Conservation (phyloP, 2,329 filamentous ascomycete species). For the Cladosporium sp. region DNA sequence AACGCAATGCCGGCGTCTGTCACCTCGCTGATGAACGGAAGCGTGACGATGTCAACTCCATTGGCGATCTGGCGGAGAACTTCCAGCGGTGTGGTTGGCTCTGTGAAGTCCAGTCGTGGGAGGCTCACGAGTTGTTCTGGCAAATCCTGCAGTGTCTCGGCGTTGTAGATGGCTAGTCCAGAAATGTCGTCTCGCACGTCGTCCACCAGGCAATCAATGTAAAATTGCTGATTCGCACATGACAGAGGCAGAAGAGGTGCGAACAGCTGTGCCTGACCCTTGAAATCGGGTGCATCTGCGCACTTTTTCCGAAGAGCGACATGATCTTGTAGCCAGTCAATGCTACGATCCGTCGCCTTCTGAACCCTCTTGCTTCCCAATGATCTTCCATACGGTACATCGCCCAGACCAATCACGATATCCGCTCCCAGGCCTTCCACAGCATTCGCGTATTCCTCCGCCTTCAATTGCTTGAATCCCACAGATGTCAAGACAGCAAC, state of each 20-base stretch:
- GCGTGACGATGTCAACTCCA: constrained; percentile 76
- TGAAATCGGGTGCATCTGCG: constrained; percentile 32
- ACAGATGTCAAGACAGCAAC: constrained; percentile 83
- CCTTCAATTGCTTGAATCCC: constrained; percentile 72
- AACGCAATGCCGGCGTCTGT: constrained; percentile 87
- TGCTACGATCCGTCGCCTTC: constrained; percentile 84
- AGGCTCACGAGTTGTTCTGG: constrained; percentile 61
- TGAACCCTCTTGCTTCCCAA: constrained; percentile 64
- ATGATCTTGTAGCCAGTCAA: constrained; percentile 75
- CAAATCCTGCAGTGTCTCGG: constrained; percentile 67
- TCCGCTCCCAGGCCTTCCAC: constrained; percentile 71
- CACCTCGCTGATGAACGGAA: constrained; percentile 71
- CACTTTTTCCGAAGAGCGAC: constrained; percentile 41
- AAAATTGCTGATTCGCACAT: constrained; percentile 73
- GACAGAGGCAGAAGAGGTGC: constrained; percentile 72
- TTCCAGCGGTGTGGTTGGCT: constrained; percentile 70
- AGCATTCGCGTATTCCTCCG: constrained; percentile 67
- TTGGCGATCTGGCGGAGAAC: constrained; percentile 72
- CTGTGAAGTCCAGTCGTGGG: constrained; percentile 72
- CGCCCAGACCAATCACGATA: constrained; percentile 75
- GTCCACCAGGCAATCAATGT: constrained; percentile 72
- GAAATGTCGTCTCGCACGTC: constrained; percentile 59
- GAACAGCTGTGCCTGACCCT: constrained; percentile 52
- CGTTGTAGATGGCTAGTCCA: constrained; percentile 77
- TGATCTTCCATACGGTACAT: constrained; percentile 61